These are phyloP conservation scores for Leishmania tropica DNA, from an alignment of 208 protist genomes.

Conservation along the genomic window DNA sequence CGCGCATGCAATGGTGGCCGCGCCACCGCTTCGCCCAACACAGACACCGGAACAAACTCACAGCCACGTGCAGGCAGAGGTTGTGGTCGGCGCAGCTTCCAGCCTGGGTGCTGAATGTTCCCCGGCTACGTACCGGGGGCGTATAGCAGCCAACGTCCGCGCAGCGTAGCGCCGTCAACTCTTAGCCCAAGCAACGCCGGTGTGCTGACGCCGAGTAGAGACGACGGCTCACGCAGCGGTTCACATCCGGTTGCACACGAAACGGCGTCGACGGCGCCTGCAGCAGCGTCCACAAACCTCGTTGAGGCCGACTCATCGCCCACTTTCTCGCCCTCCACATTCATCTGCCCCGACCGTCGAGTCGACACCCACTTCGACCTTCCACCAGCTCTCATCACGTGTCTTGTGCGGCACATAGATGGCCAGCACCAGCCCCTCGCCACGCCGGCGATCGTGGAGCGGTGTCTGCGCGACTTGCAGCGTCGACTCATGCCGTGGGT, in stretches of 20 bases:
- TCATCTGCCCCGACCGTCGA: neutral
- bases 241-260: neutral
- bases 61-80: neutral
- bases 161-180: neutral
- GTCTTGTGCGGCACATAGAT: constrained; percentile 68
- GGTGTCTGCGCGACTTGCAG: constrained; percentile 66
- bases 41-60: neutral
- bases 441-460: constrained; percentile 62
- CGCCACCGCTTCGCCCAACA: neutral
- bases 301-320: neutral
- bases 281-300: neutral
- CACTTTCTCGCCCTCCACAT: neutral
- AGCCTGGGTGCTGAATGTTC: neutral
- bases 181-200: neutral
- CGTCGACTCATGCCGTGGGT: constrained; percentile 46
- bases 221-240: no score
- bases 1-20: neutral
- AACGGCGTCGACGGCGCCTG: neutral
- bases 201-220: neutral
- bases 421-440: constrained; percentile 38
- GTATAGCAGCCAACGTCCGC: neutral
- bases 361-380: constrained; percentile 33
- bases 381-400: constrained; percentile 55
- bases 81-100: neutral
- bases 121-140: neutral